These are phyloP conservation scores for Mycena galericulata DNA, from an alignment of 768 basidiomycete species.

Conservation along the genomic window DNA sequence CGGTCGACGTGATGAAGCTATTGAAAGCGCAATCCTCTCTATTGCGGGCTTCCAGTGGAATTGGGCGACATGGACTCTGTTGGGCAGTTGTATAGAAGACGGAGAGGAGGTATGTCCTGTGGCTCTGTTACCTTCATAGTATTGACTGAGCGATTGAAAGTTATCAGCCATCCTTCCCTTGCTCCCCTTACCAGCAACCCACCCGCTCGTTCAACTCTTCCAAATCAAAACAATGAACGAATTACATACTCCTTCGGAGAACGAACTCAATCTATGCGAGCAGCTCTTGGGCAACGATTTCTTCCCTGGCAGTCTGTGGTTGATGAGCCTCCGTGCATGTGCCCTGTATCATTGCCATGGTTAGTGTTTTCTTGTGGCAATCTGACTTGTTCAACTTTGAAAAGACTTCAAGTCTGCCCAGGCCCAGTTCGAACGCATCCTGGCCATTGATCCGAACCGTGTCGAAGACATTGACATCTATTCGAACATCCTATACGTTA, in stretches of 20 bases:
- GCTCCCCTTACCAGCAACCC: conserved; percentile 58
- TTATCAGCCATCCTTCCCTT: conserved; percentile 62
- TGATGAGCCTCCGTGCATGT: conserved; percentile 88
- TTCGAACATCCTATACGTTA: conserved; percentile 97
- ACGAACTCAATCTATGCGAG: conserved; percentile 85
- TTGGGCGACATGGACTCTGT: conserved; percentile 91
- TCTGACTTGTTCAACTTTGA: conserved; percentile 15
- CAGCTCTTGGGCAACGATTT: conserved; percentile 75
- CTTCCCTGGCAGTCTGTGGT: conserved; percentile 87
- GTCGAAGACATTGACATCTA: conserved; percentile 96
- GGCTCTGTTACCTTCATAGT: conserved; percentile 13
- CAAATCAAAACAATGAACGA: conserved; percentile 92
- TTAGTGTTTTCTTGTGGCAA: conserved; percentile 48
- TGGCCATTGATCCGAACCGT: conserved; percentile 84
- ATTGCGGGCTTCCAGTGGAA: conserved; percentile 89
- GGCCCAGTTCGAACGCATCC: conserved; percentile 85
- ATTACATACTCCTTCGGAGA: conserved; percentile 89
- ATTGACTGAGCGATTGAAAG: conserved; percentile 44
- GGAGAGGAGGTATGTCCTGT: conserved; percentile 78
- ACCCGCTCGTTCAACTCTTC: conserved; percentile 74
- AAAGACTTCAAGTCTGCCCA: conserved; percentile 92
- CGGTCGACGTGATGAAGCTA: conserved; percentile 81
- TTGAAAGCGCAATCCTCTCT: conserved; percentile 82
- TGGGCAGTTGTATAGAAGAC: conserved; percentile 84
- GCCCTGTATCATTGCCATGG: conserved; percentile 93